These are phyloP conservation scores for Pleurostoma richardsiae DNA, from an alignment of 2,329 filamentous ascomycete species.

Conservation along the genomic window DNA sequence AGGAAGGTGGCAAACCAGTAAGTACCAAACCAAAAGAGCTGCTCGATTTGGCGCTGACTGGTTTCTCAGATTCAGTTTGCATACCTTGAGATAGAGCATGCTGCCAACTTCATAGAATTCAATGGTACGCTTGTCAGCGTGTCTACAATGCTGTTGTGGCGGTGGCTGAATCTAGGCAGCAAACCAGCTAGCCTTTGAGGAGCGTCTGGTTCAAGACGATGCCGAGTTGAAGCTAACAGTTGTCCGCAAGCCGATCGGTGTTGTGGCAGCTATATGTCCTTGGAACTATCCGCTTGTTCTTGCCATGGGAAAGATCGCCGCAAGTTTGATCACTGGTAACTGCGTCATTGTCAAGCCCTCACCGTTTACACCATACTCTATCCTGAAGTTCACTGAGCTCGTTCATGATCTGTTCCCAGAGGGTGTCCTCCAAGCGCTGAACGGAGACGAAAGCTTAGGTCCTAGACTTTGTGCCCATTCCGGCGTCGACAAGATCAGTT, in stretches of 20 bases:
- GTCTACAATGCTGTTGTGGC: background rate
- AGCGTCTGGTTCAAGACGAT: slow-evolving; percentile 1
- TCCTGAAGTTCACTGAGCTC: slow-evolving; percentile 56
- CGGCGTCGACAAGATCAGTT: slow-evolving; percentile 56
- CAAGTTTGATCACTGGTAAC: slow-evolving; percentile 52
- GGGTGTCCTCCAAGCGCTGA: slow-evolving; percentile 57
- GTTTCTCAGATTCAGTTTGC: too few species aligned
- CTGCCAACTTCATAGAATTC: background rate
- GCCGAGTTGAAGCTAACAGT: background rate
- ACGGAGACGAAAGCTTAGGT: slow-evolving; percentile 56
- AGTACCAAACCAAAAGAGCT: too few species aligned
- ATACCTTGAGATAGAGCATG: background rate
- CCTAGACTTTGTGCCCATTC: slow-evolving; percentile 55
- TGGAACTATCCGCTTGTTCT: slow-evolving; percentile 6
- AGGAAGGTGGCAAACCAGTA: background rate
- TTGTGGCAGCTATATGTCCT: slow-evolving; percentile 1
- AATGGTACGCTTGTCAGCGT: background rate
- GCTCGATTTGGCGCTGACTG: too few species aligned
- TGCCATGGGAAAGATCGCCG: slow-evolving; percentile 40
- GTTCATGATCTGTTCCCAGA: slow-evolving; percentile 53
- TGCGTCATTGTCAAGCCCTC: slow-evolving; percentile 52
- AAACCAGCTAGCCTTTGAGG: background rate
- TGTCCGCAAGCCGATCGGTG: slow-evolving; percentile 1
- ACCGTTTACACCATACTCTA: slow-evolving; percentile 52
- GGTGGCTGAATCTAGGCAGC: background rate